Base-by-base conservation (phyloP, 495 filamentous ascomycete species). In the Penicillium argentinense region DNA sequence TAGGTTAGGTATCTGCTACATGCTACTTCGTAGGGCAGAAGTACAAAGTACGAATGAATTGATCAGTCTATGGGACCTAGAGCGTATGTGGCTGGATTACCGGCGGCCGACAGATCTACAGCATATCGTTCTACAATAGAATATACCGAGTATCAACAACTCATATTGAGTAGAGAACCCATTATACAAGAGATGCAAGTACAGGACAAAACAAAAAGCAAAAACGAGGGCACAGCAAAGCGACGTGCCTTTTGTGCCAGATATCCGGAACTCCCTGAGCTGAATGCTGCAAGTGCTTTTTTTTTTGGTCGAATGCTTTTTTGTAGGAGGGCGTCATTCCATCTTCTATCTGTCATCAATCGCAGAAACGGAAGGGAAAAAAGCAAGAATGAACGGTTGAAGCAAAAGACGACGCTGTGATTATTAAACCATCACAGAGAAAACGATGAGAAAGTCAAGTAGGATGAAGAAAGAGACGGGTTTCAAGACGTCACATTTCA, bases 231-330 rank as follows among this genome's bases (percentile, higher is more conserved):
- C 70, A 68, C 73, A 49, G 60, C 63, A 65, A n/a, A n/a, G n/a
- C n/a, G n/a, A n/a, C n/a, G 73, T 77, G 74, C 62, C 56, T 54
- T 57, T 63, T 60, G 55, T 83, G 82, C 80, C 82, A 87, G 85
- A 89, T 89, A 89, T 90, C 87, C 87, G 86, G 86, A 91, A 78
- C 78, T 79, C 82, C 84, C 81, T 79, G 45, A 55, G 59, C 50
- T 45, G 48, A 42, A 63, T 60, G 59, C 56, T 53, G 42, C 30
- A 22, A 42, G 39, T 36, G 44, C 39, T 43, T 40, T 53, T 56
- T 55, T 51, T 45, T 43, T 44, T 37, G 30, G 42, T 60, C 41
- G 42, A 52, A 54, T 54, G 56, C 56, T 56, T 59, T 61, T 56
- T 37, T n/a, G 48, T 36, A 21, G 22, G 45, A 50, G 50, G 42